phyloP scores from a whole-genome alignment of 2,329 filamentous ascomycete genomes.

The Allantophomopsis lycopodina region DNA sequence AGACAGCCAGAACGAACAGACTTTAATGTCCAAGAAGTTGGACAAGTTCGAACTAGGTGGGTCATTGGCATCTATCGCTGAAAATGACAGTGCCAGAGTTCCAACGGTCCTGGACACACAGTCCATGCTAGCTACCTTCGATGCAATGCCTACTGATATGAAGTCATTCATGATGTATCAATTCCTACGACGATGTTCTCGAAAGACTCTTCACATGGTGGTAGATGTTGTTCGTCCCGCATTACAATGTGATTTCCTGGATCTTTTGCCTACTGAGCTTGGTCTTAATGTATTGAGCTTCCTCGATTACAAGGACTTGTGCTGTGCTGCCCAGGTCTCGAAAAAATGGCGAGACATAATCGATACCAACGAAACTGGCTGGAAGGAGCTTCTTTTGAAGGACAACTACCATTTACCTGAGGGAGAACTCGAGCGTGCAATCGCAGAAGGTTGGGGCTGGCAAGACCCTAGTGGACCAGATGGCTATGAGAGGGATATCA shows the following conservation, averaged over 20 bases:
- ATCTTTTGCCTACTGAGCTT: slow-evolving; percentile 71
- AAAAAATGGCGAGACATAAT: slow-evolving; percentile 87
- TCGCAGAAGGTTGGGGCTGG: slow-evolving; percentile 93
- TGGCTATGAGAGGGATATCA: slow-evolving; percentile 72
- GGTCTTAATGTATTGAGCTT: slow-evolving; percentile 80
- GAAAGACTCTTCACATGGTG: slow-evolving; percentile 79
- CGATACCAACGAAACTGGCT: slow-evolving; percentile 86
- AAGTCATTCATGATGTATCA: slow-evolving; percentile 97
- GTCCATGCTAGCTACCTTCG: slow-evolving; percentile 76
- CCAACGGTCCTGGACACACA: slow-evolving; percentile 62
- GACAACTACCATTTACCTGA: slow-evolving; percentile 70
- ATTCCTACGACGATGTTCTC: slow-evolving; percentile 73
- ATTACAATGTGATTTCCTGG: slow-evolving; percentile 85
- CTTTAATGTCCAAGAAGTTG: no score
- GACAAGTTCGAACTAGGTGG: slow-evolving; percentile 7
- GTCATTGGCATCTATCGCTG: slow-evolving; percentile 10
- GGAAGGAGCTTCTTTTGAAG: slow-evolving; percentile 81
- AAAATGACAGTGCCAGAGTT: neutral
- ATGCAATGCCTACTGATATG: slow-evolving; percentile 80
- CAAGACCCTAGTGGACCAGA: slow-evolving; percentile 68
- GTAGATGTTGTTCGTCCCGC: slow-evolving; percentile 87
- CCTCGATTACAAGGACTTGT: slow-evolving; percentile 74
- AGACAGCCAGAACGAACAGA: no score
- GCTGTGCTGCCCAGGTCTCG: slow-evolving; percentile 82
- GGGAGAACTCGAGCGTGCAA: slow-evolving; percentile 75